These are phyloP conservation scores for Hyaloperonospora arabidopsidis DNA, from an alignment of 352 stramenopile genomes.

Conservation along the genomic window DNA sequence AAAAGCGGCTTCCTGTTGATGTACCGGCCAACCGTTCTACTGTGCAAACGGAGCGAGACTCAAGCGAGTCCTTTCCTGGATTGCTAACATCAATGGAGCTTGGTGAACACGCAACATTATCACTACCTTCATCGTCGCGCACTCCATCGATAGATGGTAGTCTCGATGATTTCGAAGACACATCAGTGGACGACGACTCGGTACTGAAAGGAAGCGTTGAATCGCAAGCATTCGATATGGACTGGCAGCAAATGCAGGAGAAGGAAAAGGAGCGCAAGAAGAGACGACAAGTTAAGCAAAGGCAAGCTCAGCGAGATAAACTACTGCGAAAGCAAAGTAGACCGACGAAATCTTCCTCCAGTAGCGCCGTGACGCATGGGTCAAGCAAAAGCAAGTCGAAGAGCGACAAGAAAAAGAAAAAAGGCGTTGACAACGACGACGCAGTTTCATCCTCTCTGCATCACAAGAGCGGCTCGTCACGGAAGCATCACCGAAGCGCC, in stretches of 20 bases:
- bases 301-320: conserved; percentile 72
- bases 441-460: conserved; percentile 5
- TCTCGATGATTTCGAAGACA: conserved; percentile 16
- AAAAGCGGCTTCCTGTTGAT: conserved; percentile 15
- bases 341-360: conserved; percentile 21
- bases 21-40: not conserved
- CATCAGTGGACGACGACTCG: conserved; percentile 5
- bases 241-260: conserved; percentile 68
- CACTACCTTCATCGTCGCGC: conserved; percentile 4
- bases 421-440: conserved; percentile 26
- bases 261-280: conserved; percentile 70
- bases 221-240: conserved; percentile 34
- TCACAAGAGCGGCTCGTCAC: conserved; percentile 31
- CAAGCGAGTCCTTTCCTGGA: conserved; percentile 6
- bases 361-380: conserved; percentile 6
- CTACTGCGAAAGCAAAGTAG: conserved; percentile 51
- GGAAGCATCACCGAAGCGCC: conserved; percentile 22
- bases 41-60: not conserved
- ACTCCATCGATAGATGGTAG: conserved; percentile 19
- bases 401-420: conserved; percentile 44
- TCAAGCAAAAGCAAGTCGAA: conserved; percentile 26
- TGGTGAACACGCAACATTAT: conserved; percentile 20
- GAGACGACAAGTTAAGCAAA: conserved; percentile 59
- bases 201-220: conserved; percentile 15
- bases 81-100: conserved; percentile 18